Percentiles rank a stretch among this genome's conserved stretches.
phyloP scores from a whole-genome alignment of 768 basidiomycete genomes.

The Collybiopsis luxurians region DNA sequence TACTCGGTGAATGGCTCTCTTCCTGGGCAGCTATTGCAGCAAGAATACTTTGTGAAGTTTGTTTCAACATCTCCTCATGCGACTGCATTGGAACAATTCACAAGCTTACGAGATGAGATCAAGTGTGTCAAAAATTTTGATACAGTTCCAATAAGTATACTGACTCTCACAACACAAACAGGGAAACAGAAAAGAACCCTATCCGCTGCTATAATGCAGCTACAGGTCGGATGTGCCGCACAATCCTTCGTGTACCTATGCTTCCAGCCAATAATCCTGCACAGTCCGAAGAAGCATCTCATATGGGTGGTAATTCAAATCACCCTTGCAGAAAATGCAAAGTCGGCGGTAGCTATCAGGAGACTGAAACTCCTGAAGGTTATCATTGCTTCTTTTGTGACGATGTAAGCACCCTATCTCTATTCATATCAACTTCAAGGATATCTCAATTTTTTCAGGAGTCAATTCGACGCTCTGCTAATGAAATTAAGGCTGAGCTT shows the following conservation, averaged over 20 bases:
- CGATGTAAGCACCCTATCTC: conserved; percentile 26
- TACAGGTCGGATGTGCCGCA: conserved; percentile 7
- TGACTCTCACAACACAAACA: conserved; percentile 6
- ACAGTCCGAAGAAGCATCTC: conserved; percentile 34
- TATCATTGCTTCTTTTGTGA: conserved; percentile 20
- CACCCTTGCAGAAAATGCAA: conserved; percentile 37
- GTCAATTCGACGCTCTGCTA: conserved; percentile 18
- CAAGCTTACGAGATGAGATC: conserved; percentile 24
- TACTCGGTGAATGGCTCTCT: conserved; percentile 37
- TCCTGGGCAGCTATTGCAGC: conserved; percentile 30
- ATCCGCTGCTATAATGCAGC: conserved; percentile 27
- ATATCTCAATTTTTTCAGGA: conserved; percentile 14
- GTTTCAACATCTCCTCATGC: conserved; percentile 38
- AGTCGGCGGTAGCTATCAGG: conserved; percentile 30
- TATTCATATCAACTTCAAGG: not conserved
- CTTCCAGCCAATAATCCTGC: conserved; percentile 39
- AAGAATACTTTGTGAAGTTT: conserved; percentile 37
- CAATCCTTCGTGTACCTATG: conserved; percentile 20
- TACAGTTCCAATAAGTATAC: not conserved
- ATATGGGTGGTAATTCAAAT: conserved; percentile 41
- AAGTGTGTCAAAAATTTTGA: conserved; percentile 20
- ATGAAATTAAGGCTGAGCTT: conserved; percentile 18
- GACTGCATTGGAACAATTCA: conserved; percentile 34
- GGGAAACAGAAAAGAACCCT: conserved; percentile 29
- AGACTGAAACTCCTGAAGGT: conserved; percentile 30